Percentiles rank a stretch among this genome's conserved stretches.
These are phyloP conservation scores for Salix koriyanagi DNA, from an alignment of 345 rosid species.

Conservation along the genomic window DNA sequence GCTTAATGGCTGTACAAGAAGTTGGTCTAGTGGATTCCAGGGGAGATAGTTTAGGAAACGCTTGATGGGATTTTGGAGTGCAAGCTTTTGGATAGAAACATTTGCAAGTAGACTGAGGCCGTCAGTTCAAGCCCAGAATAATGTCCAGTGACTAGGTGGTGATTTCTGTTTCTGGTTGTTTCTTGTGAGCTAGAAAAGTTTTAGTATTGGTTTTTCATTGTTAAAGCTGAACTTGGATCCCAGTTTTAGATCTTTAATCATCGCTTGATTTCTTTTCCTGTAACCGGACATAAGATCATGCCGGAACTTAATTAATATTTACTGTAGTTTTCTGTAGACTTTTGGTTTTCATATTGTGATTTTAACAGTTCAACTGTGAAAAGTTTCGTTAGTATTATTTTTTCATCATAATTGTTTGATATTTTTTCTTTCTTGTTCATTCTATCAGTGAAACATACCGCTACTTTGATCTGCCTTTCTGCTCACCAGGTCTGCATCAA, in stretches of 20 bases:
- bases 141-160: neutral
- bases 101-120: neutral
- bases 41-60: neutral
- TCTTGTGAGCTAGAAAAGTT: neutral
- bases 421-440: neutral
- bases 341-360: neutral
- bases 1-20: neutral
- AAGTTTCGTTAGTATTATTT: neutral
- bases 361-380: neutral
- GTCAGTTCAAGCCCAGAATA: neutral
- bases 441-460: conserved; percentile 20
- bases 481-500: conserved; percentile 5
- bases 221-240: neutral
- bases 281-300: neutral
- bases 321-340: neutral
- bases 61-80: neutral
- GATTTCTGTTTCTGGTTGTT: neutral
- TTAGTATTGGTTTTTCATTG: neutral
- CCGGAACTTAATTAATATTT: neutral
- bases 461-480: conserved; percentile 15
- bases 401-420: neutral
- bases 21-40: neutral
- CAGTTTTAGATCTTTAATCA: neutral
- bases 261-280: neutral
- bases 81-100: neutral